Evolutionary conservation across 352 stramenopile species (phyloP).

Genomic region (Aphanomyces euteiches): DNA sequence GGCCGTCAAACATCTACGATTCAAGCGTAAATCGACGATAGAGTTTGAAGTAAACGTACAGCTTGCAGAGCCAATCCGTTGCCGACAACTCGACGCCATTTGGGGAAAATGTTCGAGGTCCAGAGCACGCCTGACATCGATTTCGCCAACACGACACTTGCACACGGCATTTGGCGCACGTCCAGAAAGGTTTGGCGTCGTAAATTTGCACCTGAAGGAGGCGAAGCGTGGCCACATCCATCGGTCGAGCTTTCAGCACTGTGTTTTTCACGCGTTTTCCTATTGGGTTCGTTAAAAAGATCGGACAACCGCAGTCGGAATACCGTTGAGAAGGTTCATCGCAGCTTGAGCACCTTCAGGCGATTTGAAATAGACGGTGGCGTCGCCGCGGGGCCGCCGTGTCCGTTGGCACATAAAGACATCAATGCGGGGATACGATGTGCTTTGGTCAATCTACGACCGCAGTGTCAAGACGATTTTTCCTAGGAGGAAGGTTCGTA

Average conservation of each 20-base stretch:
- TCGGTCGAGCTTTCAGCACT: neutral
- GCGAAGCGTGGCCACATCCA: constrained; percentile 8
- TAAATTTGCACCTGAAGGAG: constrained; percentile 8
- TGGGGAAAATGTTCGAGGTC: neutral
- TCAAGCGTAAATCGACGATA: neutral
- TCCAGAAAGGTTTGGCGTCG: neutral
- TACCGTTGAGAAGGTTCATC: neutral
- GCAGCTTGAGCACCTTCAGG: neutral
- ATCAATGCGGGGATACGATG: constrained; percentile 18
- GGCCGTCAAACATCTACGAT: constrained; percentile 1
- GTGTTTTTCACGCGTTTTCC: neutral
- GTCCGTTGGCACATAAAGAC: constrained; percentile 22
- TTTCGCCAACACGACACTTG: constrained; percentile 8
- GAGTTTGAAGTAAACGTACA: neutral
- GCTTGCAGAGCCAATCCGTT: constrained; percentile 20
- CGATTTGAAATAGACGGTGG: constrained; percentile 11
- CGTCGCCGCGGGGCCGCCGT: constrained; percentile 16
- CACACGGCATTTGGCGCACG: neutral
- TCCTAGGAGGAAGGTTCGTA: neutral
- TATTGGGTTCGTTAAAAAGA: neutral
- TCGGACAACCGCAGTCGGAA: neutral
- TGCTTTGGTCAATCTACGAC: constrained; percentile 6
- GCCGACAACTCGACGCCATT: neutral
- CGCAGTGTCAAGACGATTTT: too few species aligned
- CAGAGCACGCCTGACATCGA: constrained; percentile 4